Evolutionary conservation across 2,329 filamentous ascomycete genomes (phyloP).

Genomic region (Fusarium pilosicola): DNA sequence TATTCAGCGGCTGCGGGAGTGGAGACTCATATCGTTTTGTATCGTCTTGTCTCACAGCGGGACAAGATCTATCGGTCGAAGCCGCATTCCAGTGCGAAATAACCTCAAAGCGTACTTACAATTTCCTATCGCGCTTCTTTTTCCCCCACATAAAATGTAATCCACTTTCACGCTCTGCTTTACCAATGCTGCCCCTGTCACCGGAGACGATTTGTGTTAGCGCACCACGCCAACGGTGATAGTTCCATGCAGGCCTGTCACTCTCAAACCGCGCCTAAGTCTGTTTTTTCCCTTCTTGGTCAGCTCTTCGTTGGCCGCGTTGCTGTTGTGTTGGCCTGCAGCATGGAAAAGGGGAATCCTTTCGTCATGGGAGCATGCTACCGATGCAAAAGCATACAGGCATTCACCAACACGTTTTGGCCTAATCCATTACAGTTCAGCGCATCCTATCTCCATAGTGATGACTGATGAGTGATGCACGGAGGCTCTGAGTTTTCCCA

Average conservation of each 20-base stretch:
- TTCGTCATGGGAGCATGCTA: neutral
- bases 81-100: conserved; percentile 16
- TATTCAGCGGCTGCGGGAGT: neutral
- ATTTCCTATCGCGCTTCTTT: neutral
- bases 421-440: neutral
- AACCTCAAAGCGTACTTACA: neutral
- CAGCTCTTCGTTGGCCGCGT: neutral
- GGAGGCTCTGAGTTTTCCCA: neutral
- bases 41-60: too few relatives aligned
- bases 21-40: neutral
- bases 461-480: neutral
- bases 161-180: conserved; percentile 4
- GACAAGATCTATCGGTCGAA: neutral
- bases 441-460: neutral
- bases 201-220: conserved; percentile 20
- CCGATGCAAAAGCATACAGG: neutral
- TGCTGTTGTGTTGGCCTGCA: neutral
- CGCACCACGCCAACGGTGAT: conserved; percentile 24
- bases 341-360: neutral
- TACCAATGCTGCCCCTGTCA: conserved; percentile 7
- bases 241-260: conserved; percentile 26
- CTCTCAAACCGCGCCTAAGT: conserved; percentile 10
- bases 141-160: neutral
- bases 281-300: neutral
- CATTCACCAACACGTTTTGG: neutral